A percentile compares a stretch with the other conserved stretches of the same genome.
These are phyloP conservation scores for Ogataea nakhonphanomensis DNA, from an alignment of 805 yeast genomes.

Conservation along the genomic window DNA sequence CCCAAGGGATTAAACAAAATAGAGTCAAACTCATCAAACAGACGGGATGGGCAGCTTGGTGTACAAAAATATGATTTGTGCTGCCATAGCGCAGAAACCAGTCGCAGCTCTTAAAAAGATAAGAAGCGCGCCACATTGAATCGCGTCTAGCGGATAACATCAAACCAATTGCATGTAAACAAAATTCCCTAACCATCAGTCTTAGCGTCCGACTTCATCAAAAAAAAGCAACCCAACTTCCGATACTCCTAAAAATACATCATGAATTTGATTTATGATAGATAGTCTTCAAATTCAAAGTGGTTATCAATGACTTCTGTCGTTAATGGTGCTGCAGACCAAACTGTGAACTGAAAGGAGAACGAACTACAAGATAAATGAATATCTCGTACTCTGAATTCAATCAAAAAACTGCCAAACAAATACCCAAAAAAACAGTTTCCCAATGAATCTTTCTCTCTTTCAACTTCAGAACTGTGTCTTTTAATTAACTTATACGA, in stretches of 20 bases:
- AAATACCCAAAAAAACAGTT: conserved; percentile 22
- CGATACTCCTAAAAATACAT: conserved; percentile 5
- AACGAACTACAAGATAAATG: conserved; percentile 1
- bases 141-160: conserved; percentile 23
- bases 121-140: conserved; percentile 29
- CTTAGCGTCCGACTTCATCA: background rate
- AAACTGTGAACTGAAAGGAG: conserved; percentile 9
- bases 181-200: background rate
- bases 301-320: conserved; percentile 28
- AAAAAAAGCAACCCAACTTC: conserved; percentile 5
- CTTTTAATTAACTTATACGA: conserved; percentile 16
- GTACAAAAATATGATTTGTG: background rate
- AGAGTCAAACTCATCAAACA: no score
- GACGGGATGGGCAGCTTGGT: no score
- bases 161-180: background rate
- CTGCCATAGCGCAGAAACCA: conserved; percentile 24
- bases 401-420: conserved; percentile 14
- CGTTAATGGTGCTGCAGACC: conserved; percentile 41
- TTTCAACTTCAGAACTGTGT: conserved; percentile 1
- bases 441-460: background rate
- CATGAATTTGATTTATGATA: conserved; percentile 11
- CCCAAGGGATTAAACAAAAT: background rate
- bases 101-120: conserved; percentile 19
- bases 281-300: conserved; percentile 33
- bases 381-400: conserved; percentile 2